Evolutionary conservation across 768 basidiomycete species (phyloP).

Genomic region (Mycena rebaudengoi): DNA sequence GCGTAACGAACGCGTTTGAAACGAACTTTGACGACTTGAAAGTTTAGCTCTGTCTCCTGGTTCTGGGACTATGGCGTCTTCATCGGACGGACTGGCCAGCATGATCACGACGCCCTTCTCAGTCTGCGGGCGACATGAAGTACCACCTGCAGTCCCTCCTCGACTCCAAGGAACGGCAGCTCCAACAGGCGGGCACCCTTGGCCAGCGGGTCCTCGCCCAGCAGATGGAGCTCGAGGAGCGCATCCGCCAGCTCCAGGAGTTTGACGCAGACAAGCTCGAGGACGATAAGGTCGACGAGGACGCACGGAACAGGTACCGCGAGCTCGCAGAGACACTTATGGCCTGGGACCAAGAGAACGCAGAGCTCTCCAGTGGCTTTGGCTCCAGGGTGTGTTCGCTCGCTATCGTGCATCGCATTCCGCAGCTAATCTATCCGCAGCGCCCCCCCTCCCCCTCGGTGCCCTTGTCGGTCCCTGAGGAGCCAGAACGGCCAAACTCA

Average conservation of each 20-base stretch:
- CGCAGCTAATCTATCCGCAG: too few relatives aligned
- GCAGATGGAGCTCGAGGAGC: conserved; percentile 91
- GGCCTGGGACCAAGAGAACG: conserved; percentile 83
- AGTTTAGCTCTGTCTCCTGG: too few relatives aligned
- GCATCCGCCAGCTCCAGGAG: conserved; percentile 84
- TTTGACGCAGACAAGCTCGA: conserved; percentile 69
- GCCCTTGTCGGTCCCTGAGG: conserved; percentile 59
- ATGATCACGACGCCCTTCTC: conserved; percentile 46
- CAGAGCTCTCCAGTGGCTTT: conserved; percentile 75
- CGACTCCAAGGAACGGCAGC: conserved; percentile 91
- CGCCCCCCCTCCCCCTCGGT: conserved; percentile 46
- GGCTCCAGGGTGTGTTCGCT: conserved; percentile 59
- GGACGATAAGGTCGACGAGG: conserved; percentile 69
- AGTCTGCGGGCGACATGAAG: conserved; percentile 67
- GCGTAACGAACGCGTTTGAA: neutral
- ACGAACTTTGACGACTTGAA: neutral
- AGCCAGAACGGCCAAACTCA: conserved; percentile 66
- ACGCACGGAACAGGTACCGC: conserved; percentile 76
- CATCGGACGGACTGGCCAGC: conserved; percentile 24
- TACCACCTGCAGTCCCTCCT: conserved; percentile 74
- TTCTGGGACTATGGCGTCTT: conserved; percentile 30
- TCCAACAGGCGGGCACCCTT: conserved; percentile 89
- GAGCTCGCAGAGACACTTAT: conserved; percentile 81
- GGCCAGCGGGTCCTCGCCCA: conserved; percentile 94
- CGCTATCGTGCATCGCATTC: neutral